These are phyloP conservation scores for Poa annua DNA, from an alignment of 176 grass and related monocot species.

Conservation along the genomic window DNA sequence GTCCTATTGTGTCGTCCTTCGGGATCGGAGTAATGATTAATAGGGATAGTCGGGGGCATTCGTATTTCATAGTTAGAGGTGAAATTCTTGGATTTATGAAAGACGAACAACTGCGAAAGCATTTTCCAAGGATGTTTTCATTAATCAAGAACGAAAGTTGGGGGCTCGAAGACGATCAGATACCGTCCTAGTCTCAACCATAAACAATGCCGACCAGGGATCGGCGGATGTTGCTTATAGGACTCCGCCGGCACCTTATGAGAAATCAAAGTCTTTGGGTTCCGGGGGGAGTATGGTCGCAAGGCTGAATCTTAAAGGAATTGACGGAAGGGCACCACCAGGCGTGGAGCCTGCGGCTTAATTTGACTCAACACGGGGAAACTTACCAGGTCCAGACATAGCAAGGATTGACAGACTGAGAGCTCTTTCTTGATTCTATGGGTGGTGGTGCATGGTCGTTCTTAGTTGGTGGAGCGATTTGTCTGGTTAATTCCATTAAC, in stretches of 20 bases:
- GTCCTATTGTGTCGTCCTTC: background rate
- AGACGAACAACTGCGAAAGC: conserved; percentile 75
- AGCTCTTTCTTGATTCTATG: too few relatives aligned
- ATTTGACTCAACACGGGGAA: conserved; percentile 56
- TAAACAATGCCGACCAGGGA: conserved; percentile 70
- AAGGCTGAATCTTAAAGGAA: conserved; percentile 49
- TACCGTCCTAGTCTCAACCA: conserved; percentile 78
- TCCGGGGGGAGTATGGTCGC: conserved; percentile 25
- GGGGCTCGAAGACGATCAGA: conserved; percentile 70
- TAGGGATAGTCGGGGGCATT: conserved; percentile 75
- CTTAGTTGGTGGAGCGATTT: too few relatives aligned
- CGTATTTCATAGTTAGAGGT: conserved; percentile 61
- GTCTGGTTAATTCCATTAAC: too few relatives aligned
- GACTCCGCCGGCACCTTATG: conserved; percentile 82
- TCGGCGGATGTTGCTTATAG: conserved; percentile 73
- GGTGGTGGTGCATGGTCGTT: too few relatives aligned
- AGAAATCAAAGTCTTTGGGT: conserved; percentile 93
- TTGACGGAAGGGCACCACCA: conserved; percentile 41
- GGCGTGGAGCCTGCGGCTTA: conserved; percentile 43
- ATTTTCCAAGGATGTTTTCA: conserved; percentile 84
- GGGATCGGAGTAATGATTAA: background rate
- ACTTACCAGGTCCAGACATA: conserved; percentile 65
- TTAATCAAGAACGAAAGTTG: conserved; percentile 79
- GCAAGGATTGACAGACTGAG: conserved; percentile 81
- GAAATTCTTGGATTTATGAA: conserved; percentile 93